Evolutionary conservation across 169 alveolate genomes (phyloP).

Genomic region (Plasmodium berghei): DNA sequence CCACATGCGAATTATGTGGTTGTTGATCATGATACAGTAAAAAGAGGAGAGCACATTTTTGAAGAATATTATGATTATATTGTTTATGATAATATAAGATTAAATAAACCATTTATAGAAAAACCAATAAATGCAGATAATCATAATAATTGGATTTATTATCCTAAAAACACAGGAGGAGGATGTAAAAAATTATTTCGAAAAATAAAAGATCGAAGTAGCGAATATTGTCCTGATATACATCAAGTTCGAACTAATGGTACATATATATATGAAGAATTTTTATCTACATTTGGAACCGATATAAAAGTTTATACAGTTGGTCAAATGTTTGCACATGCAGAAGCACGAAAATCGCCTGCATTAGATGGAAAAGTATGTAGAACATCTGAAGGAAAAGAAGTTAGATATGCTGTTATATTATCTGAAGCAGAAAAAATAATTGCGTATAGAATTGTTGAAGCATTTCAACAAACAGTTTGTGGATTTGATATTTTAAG

Average conservation of each 20-base stretch:
- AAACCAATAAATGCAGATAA: conserved; percentile 98
- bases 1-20: conserved; percentile 92
- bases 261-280: conserved; percentile 94
- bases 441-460: conserved; percentile 94
- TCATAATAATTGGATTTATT: conserved; percentile 97
- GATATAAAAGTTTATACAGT: conserved; percentile 98
- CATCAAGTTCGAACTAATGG: conserved; percentile 92
- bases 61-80: conserved; percentile 95
- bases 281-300: conserved; percentile 96
- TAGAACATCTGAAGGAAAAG: conserved; percentile 95
- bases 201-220: conserved; percentile 91
- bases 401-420: conserved; percentile 96
- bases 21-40: conserved; percentile 89
- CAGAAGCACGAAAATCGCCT: conserved; percentile 98
- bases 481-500: conserved; percentile 96
- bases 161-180: conserved; percentile 95
- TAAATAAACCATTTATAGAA: conserved; percentile 97
- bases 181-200: conserved; percentile 92
- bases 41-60: conserved; percentile 84
- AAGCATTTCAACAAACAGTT: conserved; percentile 94
- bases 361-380: conserved; percentile 93
- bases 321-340: conserved; percentile 97
- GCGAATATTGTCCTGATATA: conserved; percentile 87
- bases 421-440: conserved; percentile 94
- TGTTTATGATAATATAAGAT: conserved; percentile 90